A percentile compares a stretch with the other conserved stretches of the same genome.
Evolutionary conservation across 768 basidiomycete species (phyloP).

Genomic region (Lanmaoa pseudosensibilis): DNA sequence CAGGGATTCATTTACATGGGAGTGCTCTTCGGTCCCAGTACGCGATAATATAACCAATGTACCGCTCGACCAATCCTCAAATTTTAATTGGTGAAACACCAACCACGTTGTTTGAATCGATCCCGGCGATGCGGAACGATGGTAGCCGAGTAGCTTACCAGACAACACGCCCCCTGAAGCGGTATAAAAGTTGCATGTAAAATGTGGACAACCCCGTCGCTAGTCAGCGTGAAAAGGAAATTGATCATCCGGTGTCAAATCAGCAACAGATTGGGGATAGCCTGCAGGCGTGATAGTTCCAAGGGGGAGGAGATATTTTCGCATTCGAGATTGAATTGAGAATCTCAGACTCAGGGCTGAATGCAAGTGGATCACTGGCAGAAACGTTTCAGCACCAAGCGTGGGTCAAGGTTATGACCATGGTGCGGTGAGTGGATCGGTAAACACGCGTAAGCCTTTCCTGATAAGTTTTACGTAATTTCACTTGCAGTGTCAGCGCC

Average conservation of each 20-base stretch:
- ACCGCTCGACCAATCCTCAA: not conserved
- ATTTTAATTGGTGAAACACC: slow-evolving; percentile 2
- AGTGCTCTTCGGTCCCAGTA: not conserved
- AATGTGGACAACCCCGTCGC: not conserved
- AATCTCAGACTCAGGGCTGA: slow-evolving; percentile 26
- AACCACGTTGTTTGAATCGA: not conserved
- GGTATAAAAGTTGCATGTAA: not conserved
- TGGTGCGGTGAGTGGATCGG: slow-evolving; percentile 3
- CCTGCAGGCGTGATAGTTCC: slow-evolving; percentile 16
- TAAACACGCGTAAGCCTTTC: not conserved
- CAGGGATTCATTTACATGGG: not conserved
- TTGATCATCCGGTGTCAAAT: slow-evolving; percentile 10
- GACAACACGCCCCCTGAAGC: slow-evolving; percentile 12
- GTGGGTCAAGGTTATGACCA: slow-evolving; percentile 11
- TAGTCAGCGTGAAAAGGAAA: not conserved
- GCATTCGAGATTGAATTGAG: slow-evolving; percentile 26
- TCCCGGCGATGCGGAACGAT: not conserved
- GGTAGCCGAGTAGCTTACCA: slow-evolving; percentile 7
- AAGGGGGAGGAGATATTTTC: slow-evolving; percentile 18
- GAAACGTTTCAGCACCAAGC: slow-evolving; percentile 23
- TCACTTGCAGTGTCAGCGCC: not conserved
- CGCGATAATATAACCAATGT: not conserved
- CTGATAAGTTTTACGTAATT: not conserved
- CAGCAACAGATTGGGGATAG: slow-evolving; percentile 3
- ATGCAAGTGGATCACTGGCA: slow-evolving; percentile 25